These are phyloP conservation scores for Petrea volubilis DNA, from an alignment of 257 asterid genomes.

Conservation along the genomic window DNA sequence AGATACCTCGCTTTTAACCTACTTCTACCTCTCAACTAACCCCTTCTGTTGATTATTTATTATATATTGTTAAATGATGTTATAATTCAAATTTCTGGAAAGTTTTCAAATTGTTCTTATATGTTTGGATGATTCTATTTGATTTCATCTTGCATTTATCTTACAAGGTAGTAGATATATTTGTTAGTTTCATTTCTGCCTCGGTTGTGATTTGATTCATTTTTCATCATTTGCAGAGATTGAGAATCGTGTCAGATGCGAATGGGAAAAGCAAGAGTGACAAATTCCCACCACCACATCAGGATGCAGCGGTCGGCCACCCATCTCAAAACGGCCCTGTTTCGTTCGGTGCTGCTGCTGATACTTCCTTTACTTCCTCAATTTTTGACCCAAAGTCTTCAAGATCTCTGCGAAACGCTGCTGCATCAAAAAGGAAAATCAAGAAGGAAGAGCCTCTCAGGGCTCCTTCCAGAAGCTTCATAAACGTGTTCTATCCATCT, in stretches of 20 bases:
- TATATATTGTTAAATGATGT: no score
- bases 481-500: constrained; percentile 63
- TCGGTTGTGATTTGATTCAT: background rate
- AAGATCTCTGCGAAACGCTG: constrained; percentile 39
- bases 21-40: no score
- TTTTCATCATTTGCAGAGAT: constrained; percentile 47
- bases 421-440: constrained; percentile 48
- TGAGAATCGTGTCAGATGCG: constrained; percentile 61
- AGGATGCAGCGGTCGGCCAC: constrained; percentile 76
- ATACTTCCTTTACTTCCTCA: constrained; percentile 54
- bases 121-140: no score
- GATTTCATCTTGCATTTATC: no score
- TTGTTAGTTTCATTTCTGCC: background rate
- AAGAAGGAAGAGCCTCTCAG: constrained; percentile 58
- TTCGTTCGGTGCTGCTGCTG: constrained; percentile 50
- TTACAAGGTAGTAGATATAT: no score
- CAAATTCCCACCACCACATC: constrained; percentile 95
- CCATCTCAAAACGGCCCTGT: constrained; percentile 49
- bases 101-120: no score
- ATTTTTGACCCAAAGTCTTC: constrained; percentile 52
- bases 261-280: constrained; percentile 78
- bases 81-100: no score
- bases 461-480: constrained; percentile 56
- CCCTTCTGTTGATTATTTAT: no score
- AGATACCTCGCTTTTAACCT: no score